Evolutionary conservation across 352 stramenopile species (phyloP).

Genomic region (Phytophthora hibernalis): DNA sequence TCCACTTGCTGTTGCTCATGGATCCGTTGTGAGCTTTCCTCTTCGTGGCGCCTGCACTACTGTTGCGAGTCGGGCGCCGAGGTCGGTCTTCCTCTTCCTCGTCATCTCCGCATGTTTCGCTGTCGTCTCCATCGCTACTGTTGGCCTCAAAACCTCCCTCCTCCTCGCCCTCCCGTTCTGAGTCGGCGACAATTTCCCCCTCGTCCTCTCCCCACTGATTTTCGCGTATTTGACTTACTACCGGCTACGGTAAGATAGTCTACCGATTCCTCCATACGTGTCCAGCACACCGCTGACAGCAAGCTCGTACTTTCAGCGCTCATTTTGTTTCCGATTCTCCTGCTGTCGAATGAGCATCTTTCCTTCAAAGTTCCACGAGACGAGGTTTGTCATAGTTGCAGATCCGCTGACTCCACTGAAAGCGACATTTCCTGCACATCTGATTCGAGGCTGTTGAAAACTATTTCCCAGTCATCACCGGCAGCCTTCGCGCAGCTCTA

Average conservation of each 20-base stretch:
- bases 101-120: conserved; percentile 36
- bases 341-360: conserved; percentile 55
- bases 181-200: conserved; percentile 35
- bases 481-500: conserved; percentile 54
- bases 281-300: conserved; percentile 37
- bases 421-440: conserved; percentile 57
- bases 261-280: conserved; percentile 28
- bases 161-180: conserved; percentile 33
- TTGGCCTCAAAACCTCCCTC: conserved; percentile 34
- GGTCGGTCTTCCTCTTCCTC: conserved; percentile 16
- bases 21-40: conserved; percentile 14
- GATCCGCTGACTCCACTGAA: conserved; percentile 51
- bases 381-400: conserved; percentile 64
- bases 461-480: conserved; percentile 63
- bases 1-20: conserved; percentile 31
- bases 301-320: conserved; percentile 53
- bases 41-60: conserved; percentile 17
- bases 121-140: conserved; percentile 30
- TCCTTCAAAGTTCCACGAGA: conserved; percentile 50
- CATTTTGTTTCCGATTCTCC: conserved; percentile 53
- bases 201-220: conserved; percentile 46
- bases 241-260: conserved; percentile 54
- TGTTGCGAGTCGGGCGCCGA: conserved; percentile 21
- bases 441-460: conserved; percentile 61
- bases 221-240: conserved; percentile 57